These are phyloP conservation scores for Penicillium manginii DNA, from an alignment of 495 filamentous ascomycete species.

Conservation along the genomic window DNA sequence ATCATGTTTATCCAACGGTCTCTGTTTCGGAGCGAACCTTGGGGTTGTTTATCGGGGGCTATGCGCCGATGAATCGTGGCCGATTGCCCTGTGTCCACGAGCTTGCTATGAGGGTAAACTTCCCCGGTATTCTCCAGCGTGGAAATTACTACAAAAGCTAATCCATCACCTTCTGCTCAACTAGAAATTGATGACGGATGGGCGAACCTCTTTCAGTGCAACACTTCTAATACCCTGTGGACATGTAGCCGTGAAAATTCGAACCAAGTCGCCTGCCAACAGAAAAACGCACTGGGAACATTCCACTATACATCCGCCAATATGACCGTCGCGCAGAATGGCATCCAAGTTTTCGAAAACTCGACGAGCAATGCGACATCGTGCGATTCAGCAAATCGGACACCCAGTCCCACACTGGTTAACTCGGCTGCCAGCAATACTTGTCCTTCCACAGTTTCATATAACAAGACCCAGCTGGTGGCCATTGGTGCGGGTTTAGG, in stretches of 20 bases:
- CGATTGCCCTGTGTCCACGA: slow-evolving; percentile 16
- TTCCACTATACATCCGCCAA: neutral
- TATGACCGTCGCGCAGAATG: slow-evolving; percentile 6
- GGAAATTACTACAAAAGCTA: neutral
- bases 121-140: too few relatives aligned
- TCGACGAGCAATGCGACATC: neutral
- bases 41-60: slow-evolving; percentile 18
- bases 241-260: neutral
- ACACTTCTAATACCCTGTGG: neutral
- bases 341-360: neutral
- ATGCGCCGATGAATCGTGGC: slow-evolving; percentile 24
- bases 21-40: slow-evolving; percentile 14
- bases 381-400: neutral
- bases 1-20: slow-evolving; percentile 22
- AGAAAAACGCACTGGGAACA: neutral
- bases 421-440: neutral
- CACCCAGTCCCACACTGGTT: neutral
- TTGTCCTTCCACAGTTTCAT: neutral
- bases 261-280: neutral
- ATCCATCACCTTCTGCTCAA: neutral
- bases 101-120: slow-evolving; percentile 8
- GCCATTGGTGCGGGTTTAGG: slow-evolving; percentile 1
- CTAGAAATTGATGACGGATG: neutral
- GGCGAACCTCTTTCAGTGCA: slow-evolving; percentile 6
- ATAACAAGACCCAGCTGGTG: neutral